phyloP scores from a whole-genome alignment of 805 yeast species.

The Phaffomyces antillensis region DNA sequence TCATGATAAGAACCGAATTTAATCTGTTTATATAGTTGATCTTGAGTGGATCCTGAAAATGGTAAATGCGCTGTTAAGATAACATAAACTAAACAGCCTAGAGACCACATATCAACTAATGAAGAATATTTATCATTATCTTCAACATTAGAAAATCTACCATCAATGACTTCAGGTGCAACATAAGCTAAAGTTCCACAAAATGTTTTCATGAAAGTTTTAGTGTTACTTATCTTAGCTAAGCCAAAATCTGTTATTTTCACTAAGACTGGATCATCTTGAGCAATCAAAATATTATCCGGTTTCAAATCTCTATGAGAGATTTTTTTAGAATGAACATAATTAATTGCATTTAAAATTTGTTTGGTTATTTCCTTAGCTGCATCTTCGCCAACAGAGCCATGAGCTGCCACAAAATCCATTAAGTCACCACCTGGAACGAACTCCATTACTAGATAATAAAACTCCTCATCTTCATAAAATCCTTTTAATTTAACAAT shows the following conservation, averaged over 20 bases:
- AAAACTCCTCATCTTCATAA: conserved; percentile 74
- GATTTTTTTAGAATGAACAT: conserved; percentile 84
- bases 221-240: conserved; percentile 81
- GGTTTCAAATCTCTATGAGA: conserved; percentile 97
- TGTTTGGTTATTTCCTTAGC: conserved; percentile 83
- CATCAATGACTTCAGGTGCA: conserved; percentile 83
- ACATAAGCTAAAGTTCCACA: conserved; percentile 97
- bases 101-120: conserved; percentile 95
- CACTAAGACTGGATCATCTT: conserved; percentile 85
- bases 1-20: conserved; percentile 73
- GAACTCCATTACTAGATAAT: conserved; percentile 90
- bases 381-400: conserved; percentile 86
- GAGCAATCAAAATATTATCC: conserved; percentile 85
- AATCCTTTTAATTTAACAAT: conserved; percentile 78
- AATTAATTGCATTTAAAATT: conserved; percentile 72
- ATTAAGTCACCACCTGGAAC: conserved; percentile 95
- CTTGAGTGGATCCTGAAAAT: conserved; percentile 89
- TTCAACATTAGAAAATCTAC: conserved; percentile 25
- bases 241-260: conserved; percentile 95
- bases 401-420: conserved; percentile 94
- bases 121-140: conserved; percentile 54
- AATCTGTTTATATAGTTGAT: conserved; percentile 71
- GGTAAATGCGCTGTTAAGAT: conserved; percentile 91
- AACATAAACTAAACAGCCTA: conserved; percentile 91
- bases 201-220: conserved; percentile 87